Evolutionary conservation across 176 grass and related monocot species (phyloP).

Genomic region (Oropetium thomaeum): DNA sequence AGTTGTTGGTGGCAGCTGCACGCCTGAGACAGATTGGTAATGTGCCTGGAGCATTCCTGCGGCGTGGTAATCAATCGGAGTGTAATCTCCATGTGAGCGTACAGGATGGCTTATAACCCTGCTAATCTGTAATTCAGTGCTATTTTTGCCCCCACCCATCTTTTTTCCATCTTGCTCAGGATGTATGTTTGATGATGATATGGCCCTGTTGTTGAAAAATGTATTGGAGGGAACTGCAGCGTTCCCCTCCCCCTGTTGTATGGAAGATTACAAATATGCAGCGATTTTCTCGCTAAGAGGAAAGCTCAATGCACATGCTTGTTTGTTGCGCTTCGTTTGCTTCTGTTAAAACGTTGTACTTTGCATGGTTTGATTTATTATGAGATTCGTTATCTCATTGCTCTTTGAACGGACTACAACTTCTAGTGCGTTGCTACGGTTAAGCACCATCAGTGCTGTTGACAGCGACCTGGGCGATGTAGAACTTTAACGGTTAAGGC

Average conservation of each 20-base stretch:
- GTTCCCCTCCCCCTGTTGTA: constrained; percentile 36
- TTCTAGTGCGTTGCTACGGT: too few relatives aligned
- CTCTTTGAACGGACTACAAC: too few relatives aligned
- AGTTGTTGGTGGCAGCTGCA: constrained; percentile 24
- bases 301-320: constrained; percentile 41
- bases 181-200: constrained; percentile 58
- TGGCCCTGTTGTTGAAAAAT: constrained; percentile 32
- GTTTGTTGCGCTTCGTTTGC: too few relatives aligned
- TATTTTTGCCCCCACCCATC: constrained; percentile 36
- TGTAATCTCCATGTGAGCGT: constrained; percentile 31
- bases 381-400: too few relatives aligned
- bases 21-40: constrained; percentile 13
- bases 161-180: constrained; percentile 21
- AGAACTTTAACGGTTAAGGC: background rate
- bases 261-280: constrained; percentile 39
- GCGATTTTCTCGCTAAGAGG: constrained; percentile 30
- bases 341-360: background rate
- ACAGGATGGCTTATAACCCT: constrained; percentile 46
- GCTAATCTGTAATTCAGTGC: constrained; percentile 59
- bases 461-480: background rate
- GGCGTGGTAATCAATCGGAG: constrained; percentile 13
- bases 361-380: too few relatives aligned
- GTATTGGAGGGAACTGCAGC: constrained; percentile 29
- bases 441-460: too few relatives aligned
- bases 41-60: background rate